Conservation (phyloP, 1,284 basidiomycete genomes). For the Chondrostereum purpureum region DNA sequence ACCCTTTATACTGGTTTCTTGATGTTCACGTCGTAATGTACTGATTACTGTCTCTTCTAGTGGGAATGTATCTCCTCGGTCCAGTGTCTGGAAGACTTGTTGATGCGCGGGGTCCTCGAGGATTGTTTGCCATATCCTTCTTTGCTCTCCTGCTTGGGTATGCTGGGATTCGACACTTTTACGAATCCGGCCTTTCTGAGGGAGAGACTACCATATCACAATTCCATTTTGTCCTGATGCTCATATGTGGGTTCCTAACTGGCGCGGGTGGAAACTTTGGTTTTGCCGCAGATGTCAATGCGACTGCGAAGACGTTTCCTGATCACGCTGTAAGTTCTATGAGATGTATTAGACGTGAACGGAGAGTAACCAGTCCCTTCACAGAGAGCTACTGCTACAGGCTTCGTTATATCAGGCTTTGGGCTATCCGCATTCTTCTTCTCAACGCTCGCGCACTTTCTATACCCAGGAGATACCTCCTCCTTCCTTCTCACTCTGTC, state of each 20-base stretch:
- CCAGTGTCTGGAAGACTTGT: constrained; percentile 60
- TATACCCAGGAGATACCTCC: constrained; percentile 68
- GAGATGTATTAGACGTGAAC: too few relatives aligned
- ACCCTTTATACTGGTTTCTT: too few relatives aligned
- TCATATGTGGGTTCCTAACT: constrained; percentile 42
- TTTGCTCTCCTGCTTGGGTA: constrained; percentile 54
- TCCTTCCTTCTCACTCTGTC: constrained; percentile 66
- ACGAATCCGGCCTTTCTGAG: constrained; percentile 33
- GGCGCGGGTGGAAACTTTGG: constrained; percentile 49
- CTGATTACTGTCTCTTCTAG: constrained; percentile 31
- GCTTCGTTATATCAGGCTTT: constrained; percentile 34
- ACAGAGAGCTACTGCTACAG: constrained; percentile 32
- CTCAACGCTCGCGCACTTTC: constrained; percentile 49
- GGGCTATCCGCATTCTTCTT: constrained; percentile 38
- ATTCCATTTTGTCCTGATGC: constrained; percentile 29
- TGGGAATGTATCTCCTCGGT: constrained; percentile 45
- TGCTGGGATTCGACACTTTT: constrained; percentile 51
- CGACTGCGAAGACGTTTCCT: constrained; percentile 52
- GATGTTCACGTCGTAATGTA: constrained; percentile 1
- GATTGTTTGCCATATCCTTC: constrained; percentile 37
- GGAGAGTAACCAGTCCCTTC: not conserved
- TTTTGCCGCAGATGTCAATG: constrained; percentile 36
- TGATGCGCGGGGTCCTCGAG: constrained; percentile 50
- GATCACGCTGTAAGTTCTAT: constrained; percentile 31
- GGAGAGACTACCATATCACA: constrained; percentile 13